Base-by-base conservation (phyloP, 176 grass and related monocot species). In the Microstegium vimineum region DNA sequence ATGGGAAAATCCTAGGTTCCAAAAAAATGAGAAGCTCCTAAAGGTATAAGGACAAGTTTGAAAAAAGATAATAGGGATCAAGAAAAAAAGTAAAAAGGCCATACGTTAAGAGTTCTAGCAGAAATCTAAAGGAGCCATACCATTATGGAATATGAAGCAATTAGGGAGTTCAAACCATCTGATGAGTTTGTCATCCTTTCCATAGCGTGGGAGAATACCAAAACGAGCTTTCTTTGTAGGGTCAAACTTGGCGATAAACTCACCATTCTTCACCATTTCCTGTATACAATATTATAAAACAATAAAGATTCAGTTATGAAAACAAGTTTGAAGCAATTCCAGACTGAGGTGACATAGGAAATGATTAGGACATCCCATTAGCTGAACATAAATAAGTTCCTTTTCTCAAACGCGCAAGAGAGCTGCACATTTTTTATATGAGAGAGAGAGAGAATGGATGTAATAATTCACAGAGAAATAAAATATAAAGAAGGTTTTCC, bases 121-220 rank as follows among this genome's bases (percentile, higher is more conserved):
- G 52, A 76, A 70, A 70, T 23, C 30, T n/a, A 5, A 16, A 36
- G 70, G 22, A 57, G 56, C 1, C 77, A 62, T 89, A 98, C 95
- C 95, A 79, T 98, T 98, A 73, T 98, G 95, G 46, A 98, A 98
- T 83, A 98, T 93, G 86, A 87, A 98, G 76, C 95, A 98, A 45
- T 98, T 98, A 49, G 95, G 92, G 38, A 98, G 95, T 71, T 98
- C 92, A 94, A 98, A 98, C 95, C 95, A 98, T 93, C 95, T 91
- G 67, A 98, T 98, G 10, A 69, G 25, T 60, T 71, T 83, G 26
- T 98, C 95, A 87, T 94, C 88, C 86, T 88, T 98, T 43, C 91
- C 95, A 68, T 94, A 93, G 43, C 95, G 86, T 64, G 73, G 84
- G 77, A 98, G 92, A 81, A 98, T 88, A 45, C 95, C 95, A 22